Evolutionary conservation across 768 basidiomycete species (phyloP).

Genomic region (Sporobolomyces pararoseus): DNA sequence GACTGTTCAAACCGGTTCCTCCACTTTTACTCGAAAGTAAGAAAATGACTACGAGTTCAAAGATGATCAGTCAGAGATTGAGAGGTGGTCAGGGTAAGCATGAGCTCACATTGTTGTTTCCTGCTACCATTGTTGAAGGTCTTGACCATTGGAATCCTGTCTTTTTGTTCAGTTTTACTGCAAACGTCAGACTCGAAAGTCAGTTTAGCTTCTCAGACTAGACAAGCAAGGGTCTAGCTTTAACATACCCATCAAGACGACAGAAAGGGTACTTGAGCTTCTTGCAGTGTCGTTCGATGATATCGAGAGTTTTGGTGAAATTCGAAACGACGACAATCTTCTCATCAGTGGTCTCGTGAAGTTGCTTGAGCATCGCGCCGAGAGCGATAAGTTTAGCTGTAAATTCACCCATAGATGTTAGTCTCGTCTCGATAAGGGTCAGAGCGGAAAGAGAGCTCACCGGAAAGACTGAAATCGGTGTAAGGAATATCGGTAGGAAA

Average conservation of each 20-base stretch:
- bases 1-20: constrained; percentile 80
- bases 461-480: constrained; percentile 69
- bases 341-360: constrained; percentile 65
- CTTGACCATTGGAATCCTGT: constrained; percentile 82
- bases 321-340: constrained; percentile 92
- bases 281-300: constrained; percentile 81
- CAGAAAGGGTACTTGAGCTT: constrained; percentile 70
- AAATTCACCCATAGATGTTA: no score
- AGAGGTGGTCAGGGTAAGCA: not conserved
- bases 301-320: constrained; percentile 87
- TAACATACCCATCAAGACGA: constrained; percentile 75
- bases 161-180: constrained; percentile 50
- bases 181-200: no score
- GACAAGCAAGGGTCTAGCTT: no score
- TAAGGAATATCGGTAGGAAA: constrained; percentile 45
- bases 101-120: constrained; percentile 64
- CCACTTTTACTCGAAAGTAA: constrained; percentile 92
- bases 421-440: no score
- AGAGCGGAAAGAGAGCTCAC: constrained; percentile 51
- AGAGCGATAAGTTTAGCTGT: constrained; percentile 72
- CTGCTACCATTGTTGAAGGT: constrained; percentile 76
- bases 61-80: not conserved
- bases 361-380: constrained; percentile 59
- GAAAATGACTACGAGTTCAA: constrained; percentile 65
- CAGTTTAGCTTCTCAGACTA: no score